A percentile compares a stretch with the other conserved stretches of the same genome.
phyloP scores from a whole-genome alignment of 331 rosid genomes.

The Dryas integrifolia region DNA sequence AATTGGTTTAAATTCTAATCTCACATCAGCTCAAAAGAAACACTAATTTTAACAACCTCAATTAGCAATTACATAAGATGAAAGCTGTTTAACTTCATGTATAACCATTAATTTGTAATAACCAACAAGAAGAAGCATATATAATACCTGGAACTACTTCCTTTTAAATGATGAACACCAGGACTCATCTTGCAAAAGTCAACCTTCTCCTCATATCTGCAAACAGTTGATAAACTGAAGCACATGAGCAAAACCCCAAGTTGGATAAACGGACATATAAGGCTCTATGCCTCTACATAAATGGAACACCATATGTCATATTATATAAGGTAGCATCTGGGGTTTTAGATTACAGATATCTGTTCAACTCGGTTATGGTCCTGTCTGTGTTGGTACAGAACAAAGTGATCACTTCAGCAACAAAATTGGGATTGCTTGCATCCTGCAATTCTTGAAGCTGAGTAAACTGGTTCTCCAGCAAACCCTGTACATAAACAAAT shows the following conservation, averaged over 20 bases:
- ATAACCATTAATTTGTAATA: no score
- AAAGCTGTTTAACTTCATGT: neutral
- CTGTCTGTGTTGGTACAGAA: conserved; percentile 10
- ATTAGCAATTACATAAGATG: neutral
- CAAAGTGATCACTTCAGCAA: conserved; percentile 13
- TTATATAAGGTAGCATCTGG: neutral
- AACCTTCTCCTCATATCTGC: conserved; percentile 15
- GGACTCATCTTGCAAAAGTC: conserved; percentile 9
- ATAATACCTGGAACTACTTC: conserved; percentile 29
- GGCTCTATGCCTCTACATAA: neutral
- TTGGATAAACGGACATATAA: neutral
- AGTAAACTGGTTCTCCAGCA: conserved; percentile 22
- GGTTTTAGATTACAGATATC: conserved; percentile 12
- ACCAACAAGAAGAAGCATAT: neutral
- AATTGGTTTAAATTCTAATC: neutral
- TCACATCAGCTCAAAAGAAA: conserved; percentile 1
- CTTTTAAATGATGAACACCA: conserved; percentile 21
- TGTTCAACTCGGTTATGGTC: neutral
- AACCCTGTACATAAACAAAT: neutral
- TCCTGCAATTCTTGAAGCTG: conserved; percentile 20
- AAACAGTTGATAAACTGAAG: neutral
- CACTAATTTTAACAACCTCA: neutral
- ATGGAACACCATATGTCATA: neutral
- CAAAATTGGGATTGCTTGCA: conserved; percentile 19
- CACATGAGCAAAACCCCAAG: neutral